Evolutionary conservation across 2,329 filamentous ascomycete species (phyloP), one percentile per base, ranked within the genome.

Genomic region (Colletotrichum phormii): DNA sequence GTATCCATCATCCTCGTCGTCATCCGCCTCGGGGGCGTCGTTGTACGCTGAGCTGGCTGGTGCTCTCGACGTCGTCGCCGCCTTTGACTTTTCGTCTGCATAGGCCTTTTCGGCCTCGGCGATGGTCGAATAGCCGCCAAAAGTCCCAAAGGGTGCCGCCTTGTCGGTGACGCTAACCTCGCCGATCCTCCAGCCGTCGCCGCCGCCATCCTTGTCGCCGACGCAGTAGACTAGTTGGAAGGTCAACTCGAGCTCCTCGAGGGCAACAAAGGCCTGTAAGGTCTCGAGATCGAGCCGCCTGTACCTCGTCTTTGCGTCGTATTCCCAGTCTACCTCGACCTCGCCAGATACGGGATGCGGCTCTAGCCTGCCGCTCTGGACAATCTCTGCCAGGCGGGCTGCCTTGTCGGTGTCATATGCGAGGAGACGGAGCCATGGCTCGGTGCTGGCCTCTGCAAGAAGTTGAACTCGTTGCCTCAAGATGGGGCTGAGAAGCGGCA

Each of bases 321-420:
- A 87, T 77, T 90, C 88, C 86, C 89, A 90, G 80, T 94, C 91
- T 24, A 95, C 82, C 82, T 96, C 94, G 66, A 96, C 89, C 81
- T 95, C 93, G 66, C 93, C 94, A 2, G 93, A 95, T 5, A 93
- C 90, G 3, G 94, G 94, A 78, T 97, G 94, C n/a, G 93, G 93
- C 80, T 95, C 93, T 37, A 96, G 85, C 58, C 87, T 84, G 65
- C 93, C 89, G 68, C 88, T 87, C 76, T 88, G 87, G 37, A 91
- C 90, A 15, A 92, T 84, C 71, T 89, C 85, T n/a, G 88, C 85
- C 22, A 96, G 86, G 75, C 86, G 88, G 55, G 89, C 84, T 3
- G 86, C 85, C 74, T 88, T 87, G 75, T 87, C 81, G 8, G 86
- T 77, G 77, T 93, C 89, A 85, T 94, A 95, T 79, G 90, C 92